Conservation (phyloP, 805 yeast genomes). For the Candida nemodendra region DNA sequence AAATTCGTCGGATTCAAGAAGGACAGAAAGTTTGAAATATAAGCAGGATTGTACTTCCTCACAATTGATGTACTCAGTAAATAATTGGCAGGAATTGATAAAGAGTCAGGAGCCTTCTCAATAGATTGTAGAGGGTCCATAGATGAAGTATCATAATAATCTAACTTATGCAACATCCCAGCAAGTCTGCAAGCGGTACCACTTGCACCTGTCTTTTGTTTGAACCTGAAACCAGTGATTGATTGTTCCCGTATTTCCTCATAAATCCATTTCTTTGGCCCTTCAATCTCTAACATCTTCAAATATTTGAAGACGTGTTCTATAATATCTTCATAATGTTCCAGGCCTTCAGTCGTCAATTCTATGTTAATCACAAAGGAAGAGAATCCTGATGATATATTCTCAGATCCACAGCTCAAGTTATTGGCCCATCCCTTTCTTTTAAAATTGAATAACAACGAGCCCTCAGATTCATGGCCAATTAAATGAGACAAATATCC, state of each 20-base stretch:
- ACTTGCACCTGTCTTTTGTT: conserved; percentile 72
- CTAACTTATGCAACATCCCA: conserved; percentile 26
- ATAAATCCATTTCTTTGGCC: conserved; percentile 77
- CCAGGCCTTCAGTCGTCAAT: conserved; percentile 70
- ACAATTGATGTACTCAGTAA: conserved; percentile 55
- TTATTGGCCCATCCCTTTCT: conserved; percentile 75
- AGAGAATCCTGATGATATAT: conserved; percentile 65
- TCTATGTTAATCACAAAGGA: conserved; percentile 70
- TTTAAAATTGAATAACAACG: conserved; percentile 70
- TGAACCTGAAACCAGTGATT: conserved; percentile 70
- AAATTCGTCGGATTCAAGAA: conserved; percentile 59
- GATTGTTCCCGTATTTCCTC: conserved; percentile 73
- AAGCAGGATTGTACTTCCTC: conserved; percentile 55
- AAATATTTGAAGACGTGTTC: conserved; percentile 70
- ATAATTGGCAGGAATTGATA: conserved; percentile 58
- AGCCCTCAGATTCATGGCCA: conserved; percentile 93
- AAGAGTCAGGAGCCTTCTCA: conserved; percentile 8
- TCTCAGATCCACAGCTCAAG: conserved; percentile 69
- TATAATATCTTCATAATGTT: conserved; percentile 59
- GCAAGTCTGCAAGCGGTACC: conserved; percentile 59
- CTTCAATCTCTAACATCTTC: conserved; percentile 50
- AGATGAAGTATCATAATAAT: conserved; percentile 23
- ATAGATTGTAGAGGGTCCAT: conserved; percentile 12
- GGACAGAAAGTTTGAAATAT: conserved; percentile 48
- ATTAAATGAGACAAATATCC: conserved; percentile 75